These are phyloP conservation scores for Gyromitra esculenta DNA, from an alignment of 2,329 filamentous ascomycete species.

Conservation along the genomic window DNA sequence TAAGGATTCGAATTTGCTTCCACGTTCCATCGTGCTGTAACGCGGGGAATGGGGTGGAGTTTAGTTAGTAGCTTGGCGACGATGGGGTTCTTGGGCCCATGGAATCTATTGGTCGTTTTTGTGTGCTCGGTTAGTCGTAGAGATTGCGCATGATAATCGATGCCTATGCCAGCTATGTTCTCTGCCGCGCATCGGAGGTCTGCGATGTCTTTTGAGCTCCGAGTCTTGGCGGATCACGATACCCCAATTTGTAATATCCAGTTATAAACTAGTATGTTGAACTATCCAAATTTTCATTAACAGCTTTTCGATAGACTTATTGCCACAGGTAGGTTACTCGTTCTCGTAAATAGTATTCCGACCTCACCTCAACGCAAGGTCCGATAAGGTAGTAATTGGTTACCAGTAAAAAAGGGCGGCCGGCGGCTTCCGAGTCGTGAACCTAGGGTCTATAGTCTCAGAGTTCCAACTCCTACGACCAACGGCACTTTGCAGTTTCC, in stretches of 20 bases:
- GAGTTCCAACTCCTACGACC: neutral
- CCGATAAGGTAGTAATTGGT: neutral
- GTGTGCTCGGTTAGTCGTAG: neutral
- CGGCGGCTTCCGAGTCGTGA: neutral
- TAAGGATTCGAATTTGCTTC: too few species aligned
- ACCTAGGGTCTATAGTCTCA: neutral
- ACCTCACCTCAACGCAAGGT: neutral
- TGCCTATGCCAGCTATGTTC: conserved; percentile 3
- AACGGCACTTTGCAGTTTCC: neutral
- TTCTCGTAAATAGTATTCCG: neutral
- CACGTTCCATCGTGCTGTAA: too few species aligned
- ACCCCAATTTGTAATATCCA: neutral
- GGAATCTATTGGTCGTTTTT: neutral
- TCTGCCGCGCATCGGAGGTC: neutral
- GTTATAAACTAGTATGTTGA: neutral
- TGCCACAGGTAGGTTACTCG: too few species aligned
- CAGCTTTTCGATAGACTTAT: too few species aligned
- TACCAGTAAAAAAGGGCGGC: neutral
- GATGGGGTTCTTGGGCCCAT: neutral
- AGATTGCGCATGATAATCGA: neutral
- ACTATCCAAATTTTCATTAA: too few species aligned
- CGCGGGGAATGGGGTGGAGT: neutral
- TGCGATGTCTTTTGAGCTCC: neutral
- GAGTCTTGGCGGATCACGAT: neutral
- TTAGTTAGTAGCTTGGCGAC: neutral